phyloP scores from a whole-genome alignment of 2,329 filamentous ascomycete genomes.

The Corinectria fuckeliana region DNA sequence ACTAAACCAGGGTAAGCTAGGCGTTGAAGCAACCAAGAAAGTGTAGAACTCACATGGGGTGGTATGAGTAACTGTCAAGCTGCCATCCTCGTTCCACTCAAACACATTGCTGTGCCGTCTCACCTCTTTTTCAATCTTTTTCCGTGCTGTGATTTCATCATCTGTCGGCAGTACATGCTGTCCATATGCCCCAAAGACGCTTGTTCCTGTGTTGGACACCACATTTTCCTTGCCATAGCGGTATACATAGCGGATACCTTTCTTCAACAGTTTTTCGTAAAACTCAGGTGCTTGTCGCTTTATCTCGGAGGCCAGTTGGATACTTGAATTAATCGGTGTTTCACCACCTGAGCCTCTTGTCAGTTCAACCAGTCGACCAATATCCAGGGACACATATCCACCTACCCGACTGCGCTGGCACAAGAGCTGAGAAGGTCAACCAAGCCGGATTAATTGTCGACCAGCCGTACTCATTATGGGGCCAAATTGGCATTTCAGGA shows the following conservation, averaged over 20 bases:
- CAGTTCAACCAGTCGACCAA: conserved; percentile 13
- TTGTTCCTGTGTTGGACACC: conserved; percentile 42
- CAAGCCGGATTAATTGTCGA: conserved; percentile 46
- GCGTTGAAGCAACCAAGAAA: no score
- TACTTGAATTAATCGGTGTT: conserved; percentile 43
- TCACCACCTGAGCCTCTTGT: conserved; percentile 37
- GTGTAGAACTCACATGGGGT: conserved; percentile 39
- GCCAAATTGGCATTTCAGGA: conserved; percentile 48
- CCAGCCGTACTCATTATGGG: conserved; percentile 48
- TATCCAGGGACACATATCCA: background rate
- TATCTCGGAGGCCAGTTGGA: conserved; percentile 38
- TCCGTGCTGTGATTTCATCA: conserved; percentile 28
- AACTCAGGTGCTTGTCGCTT: conserved; percentile 39
- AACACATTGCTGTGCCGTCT: conserved; percentile 43
- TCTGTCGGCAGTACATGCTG: conserved; percentile 37
- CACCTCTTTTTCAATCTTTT: conserved; percentile 43
- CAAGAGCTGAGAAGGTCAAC: conserved; percentile 42
- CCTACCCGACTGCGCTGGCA: conserved; percentile 24
- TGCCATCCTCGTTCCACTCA: conserved; percentile 45
- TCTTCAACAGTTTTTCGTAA: conserved; percentile 37
- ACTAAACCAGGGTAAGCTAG: background rate
- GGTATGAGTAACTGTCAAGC: conserved; percentile 43
- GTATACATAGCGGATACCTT: conserved; percentile 42
- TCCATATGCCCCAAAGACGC: conserved; percentile 41
- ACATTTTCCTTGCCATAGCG: conserved; percentile 37